A percentile compares a stretch with the other conserved stretches of the same genome.
Conservation (phyloP, 257 asterid genomes). For the Hygrophila difformis region DNA sequence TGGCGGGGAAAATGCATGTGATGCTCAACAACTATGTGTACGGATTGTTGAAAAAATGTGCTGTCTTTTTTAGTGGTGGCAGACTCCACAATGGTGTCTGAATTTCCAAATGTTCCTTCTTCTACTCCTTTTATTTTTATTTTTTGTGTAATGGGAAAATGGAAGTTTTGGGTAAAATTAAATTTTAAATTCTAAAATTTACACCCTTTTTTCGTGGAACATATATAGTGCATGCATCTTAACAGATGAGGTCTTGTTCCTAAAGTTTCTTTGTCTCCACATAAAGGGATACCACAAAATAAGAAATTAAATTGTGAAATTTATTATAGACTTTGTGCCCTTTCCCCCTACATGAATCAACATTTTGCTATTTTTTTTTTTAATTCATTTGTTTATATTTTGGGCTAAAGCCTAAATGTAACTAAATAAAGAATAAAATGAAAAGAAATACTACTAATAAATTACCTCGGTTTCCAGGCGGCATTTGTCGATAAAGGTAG, state of each 20-base stretch:
- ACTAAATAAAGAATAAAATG: not conserved
- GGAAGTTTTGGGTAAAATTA: no score
- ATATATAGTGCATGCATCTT: constrained; percentile 21
- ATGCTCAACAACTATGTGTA: no score
- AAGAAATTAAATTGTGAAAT: no score
- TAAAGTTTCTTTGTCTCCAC: constrained; percentile 8
- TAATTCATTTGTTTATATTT: no score
- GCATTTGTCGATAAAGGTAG: constrained; percentile 51
- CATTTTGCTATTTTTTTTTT: no score
- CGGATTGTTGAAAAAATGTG: no score
- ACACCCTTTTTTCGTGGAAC: no score
- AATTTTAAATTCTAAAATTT: no score
- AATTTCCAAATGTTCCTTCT: no score
- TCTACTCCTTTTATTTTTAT: not conserved
- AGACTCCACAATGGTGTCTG: constrained; percentile 13
- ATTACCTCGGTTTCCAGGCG: constrained; percentile 62
- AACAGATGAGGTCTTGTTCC: constrained; percentile 24
- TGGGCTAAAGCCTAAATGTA: not conserved
- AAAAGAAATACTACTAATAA: not conserved
- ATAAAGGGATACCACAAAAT: no score
- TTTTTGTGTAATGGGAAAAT: constrained; percentile 13
- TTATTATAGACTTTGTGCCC: not conserved
- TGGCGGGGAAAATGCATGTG: constrained; percentile 12
- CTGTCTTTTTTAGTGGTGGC: no score
- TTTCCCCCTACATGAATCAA: not conserved